Evolutionary conservation across 2,329 filamentous ascomycete species (phyloP).

Genomic region (Venturiaceae sp.): DNA sequence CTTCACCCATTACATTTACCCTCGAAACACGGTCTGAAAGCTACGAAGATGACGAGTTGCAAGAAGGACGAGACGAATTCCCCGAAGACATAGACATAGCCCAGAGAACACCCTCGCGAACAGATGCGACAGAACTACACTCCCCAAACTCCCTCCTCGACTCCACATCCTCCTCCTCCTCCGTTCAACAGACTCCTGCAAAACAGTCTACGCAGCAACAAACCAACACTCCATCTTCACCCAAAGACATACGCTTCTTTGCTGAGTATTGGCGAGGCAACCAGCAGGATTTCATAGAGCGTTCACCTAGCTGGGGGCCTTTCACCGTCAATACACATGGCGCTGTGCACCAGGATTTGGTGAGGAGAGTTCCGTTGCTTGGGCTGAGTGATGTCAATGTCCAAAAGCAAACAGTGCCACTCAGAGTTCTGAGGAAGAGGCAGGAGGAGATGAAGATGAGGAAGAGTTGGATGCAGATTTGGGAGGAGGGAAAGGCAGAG

Average conservation of each 20-base stretch:
- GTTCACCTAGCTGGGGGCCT: slow-evolving; percentile 1
- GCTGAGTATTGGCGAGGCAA: slow-evolving; percentile 3
- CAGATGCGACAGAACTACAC: neutral
- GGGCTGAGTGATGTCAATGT: slow-evolving; percentile 7
- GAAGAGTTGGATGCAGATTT: neutral
- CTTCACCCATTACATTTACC: slow-evolving; percentile 36
- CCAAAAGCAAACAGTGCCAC: neutral
- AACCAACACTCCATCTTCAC: neutral
- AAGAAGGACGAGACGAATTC: neutral
- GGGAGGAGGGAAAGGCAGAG: neutral
- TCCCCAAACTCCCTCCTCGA: neutral
- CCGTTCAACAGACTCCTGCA: neutral
- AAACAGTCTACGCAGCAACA: neutral
- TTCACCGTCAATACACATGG: neutral
- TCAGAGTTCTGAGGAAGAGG: slow-evolving; percentile 2
- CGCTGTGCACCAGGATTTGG: slow-evolving; percentile 6
- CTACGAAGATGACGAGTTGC: neutral
- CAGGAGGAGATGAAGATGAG: neutral
- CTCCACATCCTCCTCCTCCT: neutral
- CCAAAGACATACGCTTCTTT: slow-evolving; percentile 2
- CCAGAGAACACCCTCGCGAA: neutral
- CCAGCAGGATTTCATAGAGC: slow-evolving; percentile 5
- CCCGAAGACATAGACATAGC: neutral
- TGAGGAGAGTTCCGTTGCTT: slow-evolving; percentile 2
- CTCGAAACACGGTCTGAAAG: slow-evolving; percentile 19